Conservation (phyloP, 768 basidiomycete species). For the Cubamyces sp. region DNA sequence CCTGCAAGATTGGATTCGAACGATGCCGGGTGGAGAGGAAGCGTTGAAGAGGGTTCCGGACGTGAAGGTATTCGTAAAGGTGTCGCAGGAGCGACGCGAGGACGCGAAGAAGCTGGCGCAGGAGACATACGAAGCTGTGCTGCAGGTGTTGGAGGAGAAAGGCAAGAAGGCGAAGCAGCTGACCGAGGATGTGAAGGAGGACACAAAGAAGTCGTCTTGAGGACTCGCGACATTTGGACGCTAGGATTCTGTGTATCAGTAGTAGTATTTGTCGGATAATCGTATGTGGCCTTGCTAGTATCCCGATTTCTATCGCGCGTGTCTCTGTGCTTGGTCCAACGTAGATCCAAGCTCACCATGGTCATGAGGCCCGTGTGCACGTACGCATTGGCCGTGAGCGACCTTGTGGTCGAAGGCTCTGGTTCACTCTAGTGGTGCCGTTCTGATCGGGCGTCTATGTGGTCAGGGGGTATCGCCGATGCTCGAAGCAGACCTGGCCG, state of each 20-base stretch:
- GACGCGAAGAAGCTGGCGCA: slow-evolving; percentile 37
- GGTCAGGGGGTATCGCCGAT: no score
- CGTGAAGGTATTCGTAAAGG: slow-evolving; percentile 30
- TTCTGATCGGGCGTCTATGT: not conserved
- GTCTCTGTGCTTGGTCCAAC: no score
- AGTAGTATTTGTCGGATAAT: not conserved
- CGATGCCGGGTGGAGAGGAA: slow-evolving; percentile 36
- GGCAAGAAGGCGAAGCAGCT: slow-evolving; percentile 35
- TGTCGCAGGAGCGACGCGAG: slow-evolving; percentile 32
- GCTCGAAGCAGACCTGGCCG: not conserved
- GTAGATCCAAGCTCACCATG: no score
- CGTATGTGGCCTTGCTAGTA: no score
- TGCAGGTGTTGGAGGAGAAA: slow-evolving; percentile 38
- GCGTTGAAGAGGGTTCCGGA: slow-evolving; percentile 33
- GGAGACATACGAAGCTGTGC: slow-evolving; percentile 37
- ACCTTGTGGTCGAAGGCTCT: no score
- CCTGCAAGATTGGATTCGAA: slow-evolving; percentile 33
- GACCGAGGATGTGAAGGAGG: slow-evolving; percentile 31
- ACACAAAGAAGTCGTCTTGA: slow-evolving; percentile 26
- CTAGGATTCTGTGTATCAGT: not conserved
- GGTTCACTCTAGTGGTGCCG: no score
- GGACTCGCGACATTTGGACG: not conserved
- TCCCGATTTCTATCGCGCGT: no score
- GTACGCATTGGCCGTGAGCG: no score
- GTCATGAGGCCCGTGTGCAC: no score